Percentiles rank a stretch among this genome's conserved stretches.
Conservation (phyloP, 1,139 yeast genomes). For the Candida freyschussii region DNA sequence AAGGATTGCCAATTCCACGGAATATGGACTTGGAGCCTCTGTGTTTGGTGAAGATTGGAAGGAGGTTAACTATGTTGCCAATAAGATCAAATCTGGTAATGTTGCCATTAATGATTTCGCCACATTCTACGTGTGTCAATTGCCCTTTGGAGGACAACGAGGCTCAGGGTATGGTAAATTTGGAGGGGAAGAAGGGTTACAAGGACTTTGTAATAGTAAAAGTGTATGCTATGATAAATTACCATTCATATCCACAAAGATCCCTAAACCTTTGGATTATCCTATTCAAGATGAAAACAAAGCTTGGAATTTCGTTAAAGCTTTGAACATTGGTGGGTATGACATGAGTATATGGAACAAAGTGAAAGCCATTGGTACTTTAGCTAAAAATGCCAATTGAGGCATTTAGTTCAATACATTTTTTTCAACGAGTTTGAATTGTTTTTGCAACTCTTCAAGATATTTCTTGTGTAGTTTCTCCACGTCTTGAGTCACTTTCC, state of each 20-base stretch:
- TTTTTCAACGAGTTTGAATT: slow-evolving; percentile 58
- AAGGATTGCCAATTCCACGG: slow-evolving; percentile 77
- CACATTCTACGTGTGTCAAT: slow-evolving; percentile 88
- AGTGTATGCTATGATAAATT: slow-evolving; percentile 81
- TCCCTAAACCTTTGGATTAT: slow-evolving; percentile 86
- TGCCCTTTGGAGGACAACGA: slow-evolving; percentile 92
- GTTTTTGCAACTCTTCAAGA: slow-evolving; percentile 50
- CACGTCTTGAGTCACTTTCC: slow-evolving; percentile 49
- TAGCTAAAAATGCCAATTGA: slow-evolving; percentile 37
- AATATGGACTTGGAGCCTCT: slow-evolving; percentile 87
- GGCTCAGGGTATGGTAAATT: slow-evolving; percentile 96
- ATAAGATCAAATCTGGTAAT: slow-evolving; percentile 70
- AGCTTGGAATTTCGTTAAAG: slow-evolving; percentile 85
- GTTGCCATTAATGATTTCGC: slow-evolving; percentile 98
- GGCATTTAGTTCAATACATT: slow-evolving; percentile 26
- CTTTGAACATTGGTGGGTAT: slow-evolving; percentile 84
- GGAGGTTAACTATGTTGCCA: slow-evolving; percentile 59
- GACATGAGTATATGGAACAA: slow-evolving; percentile 68
- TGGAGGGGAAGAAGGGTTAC: slow-evolving; percentile 93
- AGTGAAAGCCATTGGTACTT: slow-evolving; percentile 45
- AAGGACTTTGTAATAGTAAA: slow-evolving; percentile 83
- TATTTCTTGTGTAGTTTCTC: slow-evolving; percentile 68
- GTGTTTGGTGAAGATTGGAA: slow-evolving; percentile 66
- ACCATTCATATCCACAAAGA: slow-evolving; percentile 71
- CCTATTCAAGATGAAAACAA: slow-evolving; percentile 76